Percentiles rank a stretch among this genome's conserved stretches.
Evolutionary conservation across 2,329 filamentous ascomycete genomes (phyloP).

Genomic region (Alternaria hordeiaustralica): DNA sequence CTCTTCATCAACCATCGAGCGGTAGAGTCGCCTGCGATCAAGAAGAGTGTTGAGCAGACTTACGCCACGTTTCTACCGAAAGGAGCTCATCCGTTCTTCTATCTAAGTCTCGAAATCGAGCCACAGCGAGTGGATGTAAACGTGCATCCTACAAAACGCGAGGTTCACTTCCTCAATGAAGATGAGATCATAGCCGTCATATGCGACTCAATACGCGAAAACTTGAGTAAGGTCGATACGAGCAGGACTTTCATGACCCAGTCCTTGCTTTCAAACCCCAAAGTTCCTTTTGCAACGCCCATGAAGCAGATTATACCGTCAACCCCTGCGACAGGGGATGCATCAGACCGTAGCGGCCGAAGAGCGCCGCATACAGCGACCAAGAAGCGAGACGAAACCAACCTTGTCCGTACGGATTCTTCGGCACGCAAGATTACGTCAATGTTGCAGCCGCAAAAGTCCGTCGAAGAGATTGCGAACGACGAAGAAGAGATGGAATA

Average conservation of each 20-base stretch:
- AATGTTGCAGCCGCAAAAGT: slow-evolving; percentile 74
- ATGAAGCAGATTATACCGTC: slow-evolving; percentile 44
- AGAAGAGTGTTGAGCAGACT: slow-evolving; percentile 88
- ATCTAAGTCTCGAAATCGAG: slow-evolving; percentile 90
- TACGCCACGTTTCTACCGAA: slow-evolving; percentile 90
- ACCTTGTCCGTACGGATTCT: slow-evolving; percentile 87
- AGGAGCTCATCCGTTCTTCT: slow-evolving; percentile 91
- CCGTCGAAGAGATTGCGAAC: slow-evolving; percentile 37
- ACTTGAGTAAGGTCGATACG: slow-evolving; percentile 85
- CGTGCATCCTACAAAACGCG: slow-evolving; percentile 93
- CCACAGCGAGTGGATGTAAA: slow-evolving; percentile 94
- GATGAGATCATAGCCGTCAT: slow-evolving; percentile 92
- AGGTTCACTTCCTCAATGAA: slow-evolving; percentile 97
- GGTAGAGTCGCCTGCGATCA: slow-evolving; percentile 87
- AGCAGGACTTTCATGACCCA: slow-evolving; percentile 96
- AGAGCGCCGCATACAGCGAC: slow-evolving; percentile 37
- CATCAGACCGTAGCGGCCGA: slow-evolving; percentile 32
- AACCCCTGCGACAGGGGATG: slow-evolving; percentile 29
- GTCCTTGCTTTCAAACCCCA: slow-evolving; percentile 67
- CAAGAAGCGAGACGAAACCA: slow-evolving; percentile 74
- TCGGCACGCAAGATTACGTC: slow-evolving; percentile 92
- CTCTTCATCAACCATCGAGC: slow-evolving; percentile 97
- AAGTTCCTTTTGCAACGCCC: slow-evolving; percentile 49
- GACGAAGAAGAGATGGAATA: slow-evolving; percentile 68
- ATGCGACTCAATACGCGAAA: slow-evolving; percentile 78